phyloP scores from a whole-genome alignment of 2,329 filamentous ascomycete genomes.

The Atkinsonella hypoxylon region DNA sequence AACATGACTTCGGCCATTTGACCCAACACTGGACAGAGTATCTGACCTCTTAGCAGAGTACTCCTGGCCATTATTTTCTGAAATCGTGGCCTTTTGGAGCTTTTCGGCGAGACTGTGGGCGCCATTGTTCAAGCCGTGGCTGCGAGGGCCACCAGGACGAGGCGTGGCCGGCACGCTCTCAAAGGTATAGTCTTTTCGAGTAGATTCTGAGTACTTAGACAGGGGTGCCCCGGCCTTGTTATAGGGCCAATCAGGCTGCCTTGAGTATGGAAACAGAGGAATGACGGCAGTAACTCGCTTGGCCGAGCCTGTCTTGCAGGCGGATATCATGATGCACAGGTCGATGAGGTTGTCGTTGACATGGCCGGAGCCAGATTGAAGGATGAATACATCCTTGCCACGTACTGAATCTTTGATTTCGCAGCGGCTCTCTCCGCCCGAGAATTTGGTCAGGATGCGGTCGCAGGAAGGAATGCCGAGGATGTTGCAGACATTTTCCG shows the following conservation, averaged over 20 bases:
- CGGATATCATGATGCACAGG: conserved; percentile 95
- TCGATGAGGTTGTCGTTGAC: conserved; percentile 97
- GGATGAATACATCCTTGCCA: conserved; percentile 97
- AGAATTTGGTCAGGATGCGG: conserved; percentile 82
- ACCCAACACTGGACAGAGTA: conserved; percentile 21
- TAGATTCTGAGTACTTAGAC: conserved; percentile 47
- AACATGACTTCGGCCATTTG: conserved; percentile 24
- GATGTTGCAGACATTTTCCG: conserved; percentile 76
- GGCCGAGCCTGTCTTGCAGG: conserved; percentile 88
- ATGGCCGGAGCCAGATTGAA: conserved; percentile 83
- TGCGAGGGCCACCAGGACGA: conserved; percentile 56
- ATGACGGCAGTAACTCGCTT: conserved; percentile 88
- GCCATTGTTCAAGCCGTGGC: conserved; percentile 51
- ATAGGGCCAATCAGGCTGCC: conserved; percentile 93
- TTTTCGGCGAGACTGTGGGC: conserved; percentile 59
- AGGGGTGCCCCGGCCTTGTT: conserved; percentile 90
- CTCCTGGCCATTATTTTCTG: conserved; percentile 21
- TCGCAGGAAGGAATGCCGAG: conserved; percentile 79
- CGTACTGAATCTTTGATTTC: conserved; percentile 95
- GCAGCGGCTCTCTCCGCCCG: conserved; percentile 85
- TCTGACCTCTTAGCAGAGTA: conserved; percentile 25
- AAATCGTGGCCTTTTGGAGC: conserved; percentile 54
- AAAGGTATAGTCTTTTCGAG: conserved; percentile 64
- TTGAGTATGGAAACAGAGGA: conserved; percentile 90
- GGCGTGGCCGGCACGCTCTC: conserved; percentile 87